These are phyloP conservation scores for Chalciporus chontae DNA, from an alignment of 768 basidiomycete genomes.

Conservation along the genomic window DNA sequence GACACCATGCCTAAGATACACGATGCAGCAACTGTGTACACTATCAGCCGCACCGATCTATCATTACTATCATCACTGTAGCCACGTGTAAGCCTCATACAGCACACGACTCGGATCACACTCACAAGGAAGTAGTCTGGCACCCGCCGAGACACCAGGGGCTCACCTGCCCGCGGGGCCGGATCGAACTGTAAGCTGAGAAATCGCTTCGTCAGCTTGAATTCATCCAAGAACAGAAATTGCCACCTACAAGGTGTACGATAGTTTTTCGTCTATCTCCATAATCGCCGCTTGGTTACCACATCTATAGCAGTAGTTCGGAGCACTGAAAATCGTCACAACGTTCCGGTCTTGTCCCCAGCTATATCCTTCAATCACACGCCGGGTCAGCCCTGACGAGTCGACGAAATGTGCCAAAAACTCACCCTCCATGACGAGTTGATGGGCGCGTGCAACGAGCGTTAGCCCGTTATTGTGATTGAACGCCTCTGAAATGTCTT, in stretches of 20 bases:
- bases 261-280: constrained; percentile 99
- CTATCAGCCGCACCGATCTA: constrained; percentile 9
- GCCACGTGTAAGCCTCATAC: not conserved
- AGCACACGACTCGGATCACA: constrained; percentile 12
- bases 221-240: constrained; percentile 2
- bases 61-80: constrained; percentile 22
- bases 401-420: constrained; percentile 9
- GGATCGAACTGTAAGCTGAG: constrained; percentile 98
- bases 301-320: constrained; percentile 99
- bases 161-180: constrained; percentile 97
- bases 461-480: constrained; percentile 99
- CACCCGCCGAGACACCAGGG: constrained; percentile 92
- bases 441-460: constrained; percentile 90
- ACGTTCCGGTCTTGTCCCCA: constrained; percentile 99
- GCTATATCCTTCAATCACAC: constrained; percentile 61
- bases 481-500: constrained; percentile 98
- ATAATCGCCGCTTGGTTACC: constrained; percentile 99
- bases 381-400: constrained; percentile 3
- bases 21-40: constrained; percentile 24
- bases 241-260: constrained; percentile 79
- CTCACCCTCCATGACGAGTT: constrained; percentile 95
- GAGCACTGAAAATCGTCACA: constrained; percentile 98
- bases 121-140: constrained; percentile 91
- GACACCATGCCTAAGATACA: constrained; percentile 17
- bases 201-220: constrained; percentile 1